Base-by-base conservation (phyloP, 192 early-diverging fungal genomes). In the Coemansia sp. region DNA sequence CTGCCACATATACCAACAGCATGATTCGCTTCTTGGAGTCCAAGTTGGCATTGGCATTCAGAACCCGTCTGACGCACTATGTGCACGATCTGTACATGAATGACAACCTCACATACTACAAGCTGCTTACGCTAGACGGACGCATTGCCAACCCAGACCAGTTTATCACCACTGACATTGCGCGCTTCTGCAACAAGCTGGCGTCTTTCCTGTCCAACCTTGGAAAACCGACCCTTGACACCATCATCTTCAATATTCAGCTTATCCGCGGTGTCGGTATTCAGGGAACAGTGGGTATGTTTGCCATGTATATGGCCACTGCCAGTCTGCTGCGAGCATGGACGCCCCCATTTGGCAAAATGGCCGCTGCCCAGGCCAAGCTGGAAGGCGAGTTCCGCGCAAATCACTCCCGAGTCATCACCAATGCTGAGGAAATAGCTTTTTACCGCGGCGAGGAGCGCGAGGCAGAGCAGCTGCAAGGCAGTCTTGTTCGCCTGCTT, bases 381-480 rank as follows among this genome's bases (percentile, higher is more conserved):
- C 83, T 99, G 25, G 92, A 93, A 77, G 97, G 96, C 56, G 95
- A 97, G 63, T 94, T 97, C 87, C 92, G 97, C 25, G 94, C 90
- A 68, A 89, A 92, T 54, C 96, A 99, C 74, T 91, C 93, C 25
- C 88, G 97, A 3, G 76, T 99, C 16, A 94, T 99, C 48, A 92
- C 94, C 61, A 96, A 97, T 66, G 95, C 96, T 11, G 97, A 97
- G 70, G 97, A 99, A 68, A 90, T 99, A 71, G 97, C 97, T 0
- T 85, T 99, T 30, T 97, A 93, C 75, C 77, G 85, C 48, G 97
- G 97, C 33, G 89, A 91, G 32, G 63, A 88, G 29, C 85, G 91
- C 33, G 97, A 99, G 72, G 88, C 86, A 68, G 84, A 83, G 20
- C 91, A 93, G 58, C 75, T 97, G 69, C 87, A 93, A 58, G 75